Percentiles rank a stretch among this genome's conserved stretches.
These are phyloP conservation scores for Vaucheria bursata DNA, from an alignment of 352 stramenopile species.

Conservation along the genomic window DNA sequence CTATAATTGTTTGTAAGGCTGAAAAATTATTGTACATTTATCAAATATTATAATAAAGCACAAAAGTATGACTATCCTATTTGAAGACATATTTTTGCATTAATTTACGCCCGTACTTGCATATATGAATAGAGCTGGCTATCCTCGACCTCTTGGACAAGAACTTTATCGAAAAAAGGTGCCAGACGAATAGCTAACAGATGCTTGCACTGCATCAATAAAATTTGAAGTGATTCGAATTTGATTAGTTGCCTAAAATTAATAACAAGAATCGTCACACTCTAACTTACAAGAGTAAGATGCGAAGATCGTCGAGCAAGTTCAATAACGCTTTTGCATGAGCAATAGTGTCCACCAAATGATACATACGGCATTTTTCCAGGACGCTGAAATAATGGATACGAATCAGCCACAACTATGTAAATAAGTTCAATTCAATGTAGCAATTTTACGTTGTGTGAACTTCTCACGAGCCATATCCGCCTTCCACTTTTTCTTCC, in stretches of 20 bases:
- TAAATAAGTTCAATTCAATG: background rate
- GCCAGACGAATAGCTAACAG: conserved; percentile 1
- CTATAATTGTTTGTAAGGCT: too few species aligned
- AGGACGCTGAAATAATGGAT: background rate
- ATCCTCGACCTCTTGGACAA: background rate
- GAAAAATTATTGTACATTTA: too few species aligned
- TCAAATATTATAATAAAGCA: too few species aligned
- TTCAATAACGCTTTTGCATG: background rate
- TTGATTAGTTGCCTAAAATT: too few species aligned
- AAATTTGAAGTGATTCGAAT: too few species aligned
- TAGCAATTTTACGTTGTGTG: background rate
- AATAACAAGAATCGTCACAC: too few species aligned
- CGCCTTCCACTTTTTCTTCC: background rate
- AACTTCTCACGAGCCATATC: background rate
- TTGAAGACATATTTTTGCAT: too few species aligned
- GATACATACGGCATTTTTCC: background rate
- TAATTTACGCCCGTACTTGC: background rate
- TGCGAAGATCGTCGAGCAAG: background rate
- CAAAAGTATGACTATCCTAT: too few species aligned
- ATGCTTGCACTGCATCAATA: conserved; percentile 4
- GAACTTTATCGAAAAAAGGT: background rate
- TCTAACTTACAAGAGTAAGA: conserved; percentile 2
- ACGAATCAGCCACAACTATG: background rate
- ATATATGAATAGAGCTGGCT: background rate
- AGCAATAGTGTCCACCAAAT: conserved; percentile 9